phyloP scores from a whole-genome alignment of 1,284 basidiomycete species.

The Testicularia cyperi region DNA sequence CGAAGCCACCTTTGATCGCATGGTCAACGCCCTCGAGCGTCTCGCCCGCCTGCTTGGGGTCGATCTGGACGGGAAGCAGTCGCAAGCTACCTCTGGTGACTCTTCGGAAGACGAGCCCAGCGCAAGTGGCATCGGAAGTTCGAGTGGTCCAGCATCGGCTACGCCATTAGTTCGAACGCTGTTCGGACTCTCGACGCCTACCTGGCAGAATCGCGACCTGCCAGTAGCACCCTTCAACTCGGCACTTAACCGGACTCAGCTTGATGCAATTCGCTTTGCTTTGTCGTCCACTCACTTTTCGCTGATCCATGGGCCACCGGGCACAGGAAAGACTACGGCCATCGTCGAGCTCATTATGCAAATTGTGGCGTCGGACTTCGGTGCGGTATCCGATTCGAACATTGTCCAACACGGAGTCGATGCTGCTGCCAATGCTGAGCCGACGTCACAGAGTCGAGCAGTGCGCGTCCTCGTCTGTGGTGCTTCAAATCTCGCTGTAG shows the following conservation, averaged over 20 bases:
- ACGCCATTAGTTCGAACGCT: slow-evolving; percentile 47
- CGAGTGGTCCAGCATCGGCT: slow-evolving; percentile 2
- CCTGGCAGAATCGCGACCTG: slow-evolving; percentile 21
- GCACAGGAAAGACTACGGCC: slow-evolving; percentile 59
- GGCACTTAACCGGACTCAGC: slow-evolving; percentile 79
- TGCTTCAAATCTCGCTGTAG: slow-evolving; percentile 84
- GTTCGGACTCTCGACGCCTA: slow-evolving; percentile 29
- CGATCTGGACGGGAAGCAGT: no score
- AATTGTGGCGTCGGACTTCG: slow-evolving; percentile 38
- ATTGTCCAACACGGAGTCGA: no score
- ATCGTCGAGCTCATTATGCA: slow-evolving; percentile 63
- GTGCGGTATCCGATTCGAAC: slow-evolving; percentile 15
- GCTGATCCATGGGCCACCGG: slow-evolving; percentile 95
- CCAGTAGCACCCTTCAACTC: slow-evolving; percentile 70
- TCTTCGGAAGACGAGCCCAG: slow-evolving; percentile 21
- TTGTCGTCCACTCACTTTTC: slow-evolving; percentile 74
- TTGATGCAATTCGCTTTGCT: slow-evolving; percentile 74
- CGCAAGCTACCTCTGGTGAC: slow-evolving; percentile 12
- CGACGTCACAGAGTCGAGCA: no score
- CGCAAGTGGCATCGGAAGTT: slow-evolving; percentile 1
- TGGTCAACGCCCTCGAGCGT: slow-evolving; percentile 35
- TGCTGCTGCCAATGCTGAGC: not conserved
- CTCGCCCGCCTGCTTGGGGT: slow-evolving; percentile 32
- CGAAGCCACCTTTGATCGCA: slow-evolving; percentile 81
- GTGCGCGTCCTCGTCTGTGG: slow-evolving; percentile 77